Evolutionary conservation across 768 basidiomycete genomes (phyloP).

Genomic region (Dioszegia hungarica): DNA sequence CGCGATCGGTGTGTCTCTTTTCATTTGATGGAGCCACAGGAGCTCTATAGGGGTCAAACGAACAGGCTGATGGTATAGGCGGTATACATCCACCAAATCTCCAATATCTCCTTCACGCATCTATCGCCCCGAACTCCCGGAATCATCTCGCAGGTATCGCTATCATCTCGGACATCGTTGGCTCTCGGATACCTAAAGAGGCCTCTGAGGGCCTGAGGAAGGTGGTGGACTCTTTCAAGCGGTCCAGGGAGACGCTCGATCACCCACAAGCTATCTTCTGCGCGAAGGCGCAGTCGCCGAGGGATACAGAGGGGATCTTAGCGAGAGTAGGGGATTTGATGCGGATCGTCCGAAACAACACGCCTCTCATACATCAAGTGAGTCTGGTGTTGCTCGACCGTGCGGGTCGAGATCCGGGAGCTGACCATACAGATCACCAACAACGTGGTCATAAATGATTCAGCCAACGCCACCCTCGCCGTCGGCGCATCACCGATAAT

Average conservation of each 20-base stretch:
- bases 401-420: background rate
- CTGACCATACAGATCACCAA: conserved; percentile 69
- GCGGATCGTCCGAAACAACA: conserved; percentile 54
- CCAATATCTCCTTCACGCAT: conserved; percentile 68
- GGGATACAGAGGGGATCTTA: conserved; percentile 17
- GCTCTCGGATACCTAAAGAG: conserved; percentile 57
- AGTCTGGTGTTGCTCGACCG: background rate
- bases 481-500: conserved; percentile 89
- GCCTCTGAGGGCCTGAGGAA: conserved; percentile 51
- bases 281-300: conserved; percentile 34
- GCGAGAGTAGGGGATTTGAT: conserved; percentile 56
- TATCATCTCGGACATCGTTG: conserved; percentile 79
- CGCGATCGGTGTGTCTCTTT: conserved; percentile 65
- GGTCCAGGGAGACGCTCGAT: conserved; percentile 48
- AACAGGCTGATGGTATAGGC: conserved; percentile 53
- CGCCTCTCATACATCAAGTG: conserved; percentile 74
- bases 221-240: conserved; percentile 35
- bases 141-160: conserved; percentile 74
- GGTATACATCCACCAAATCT: conserved; percentile 79
- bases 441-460: conserved; percentile 79
- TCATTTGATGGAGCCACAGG: background rate
- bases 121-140: conserved; percentile 56
- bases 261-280: conserved; percentile 50
- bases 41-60: background rate
- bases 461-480: conserved; percentile 82